Evolutionary conservation across 2,329 filamentous ascomycete genomes (phyloP), one percentile per base, ranked within the genome.

Genomic region (Ciborinia camelliae): DNA sequence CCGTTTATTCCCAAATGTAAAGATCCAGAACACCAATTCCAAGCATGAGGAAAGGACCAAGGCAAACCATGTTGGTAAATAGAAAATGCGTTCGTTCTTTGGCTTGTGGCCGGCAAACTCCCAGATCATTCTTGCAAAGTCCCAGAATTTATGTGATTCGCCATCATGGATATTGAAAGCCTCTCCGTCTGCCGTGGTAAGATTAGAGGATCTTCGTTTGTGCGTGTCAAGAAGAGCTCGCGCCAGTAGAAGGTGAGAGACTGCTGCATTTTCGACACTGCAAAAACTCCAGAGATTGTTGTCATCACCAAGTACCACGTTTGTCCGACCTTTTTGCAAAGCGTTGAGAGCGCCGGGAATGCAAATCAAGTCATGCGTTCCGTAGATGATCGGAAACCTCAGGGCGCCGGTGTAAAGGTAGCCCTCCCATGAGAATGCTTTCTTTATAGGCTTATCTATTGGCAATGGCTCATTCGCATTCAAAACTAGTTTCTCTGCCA

Each of bases 211-310:
- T 41, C 32, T 50, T n/a, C 57, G n/a, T 20, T 20, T 28, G 3
- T 14, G 32, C 12, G 58, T 51, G 3, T 39, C 45, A 20, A 61
- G 32, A 15, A 51, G 58, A 4, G 45, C 45, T 51, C 18, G 32
- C 9, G 32, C 30, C 2, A 61, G 58, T n/a, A 61, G 26, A 39
- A 51, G 0, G 23, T 61, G 58, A 26, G 45, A 60, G 15, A 39
- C 32, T 37, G 58, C 45, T 30, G 45, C 45, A 5, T 61, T 61
- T 61, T 61, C 18, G 8, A 41, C 45, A 14, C 58, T 61, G 23
- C 58, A 61, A n/a, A 61, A 51, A 51, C 58, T 61, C 45, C 45
- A 61, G 23, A 51, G 45, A 37, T 61, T 61, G 14, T 50, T 51
- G 9, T 12, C 32, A n/a, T 61, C 23, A 14, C 45, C 58, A 3